phyloP scores from a whole-genome alignment of 2,329 filamentous ascomycete species.

The Exophiala sp. region DNA sequence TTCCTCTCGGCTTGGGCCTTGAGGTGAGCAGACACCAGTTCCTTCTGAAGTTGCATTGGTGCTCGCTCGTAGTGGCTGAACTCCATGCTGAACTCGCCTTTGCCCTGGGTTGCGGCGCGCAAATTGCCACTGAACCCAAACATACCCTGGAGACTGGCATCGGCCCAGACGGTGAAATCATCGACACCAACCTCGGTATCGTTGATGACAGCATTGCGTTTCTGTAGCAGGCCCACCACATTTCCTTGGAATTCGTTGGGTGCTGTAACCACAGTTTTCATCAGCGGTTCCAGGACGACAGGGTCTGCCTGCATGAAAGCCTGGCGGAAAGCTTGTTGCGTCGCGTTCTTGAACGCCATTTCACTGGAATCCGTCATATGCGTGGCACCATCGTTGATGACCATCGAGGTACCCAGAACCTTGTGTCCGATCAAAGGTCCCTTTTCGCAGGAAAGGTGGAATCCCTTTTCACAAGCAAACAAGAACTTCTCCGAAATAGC shows the following conservation, averaged over 20 bases:
- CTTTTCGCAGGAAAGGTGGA: slow-evolving; percentile 72
- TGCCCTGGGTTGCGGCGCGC: slow-evolving; percentile 89
- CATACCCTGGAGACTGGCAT: slow-evolving; percentile 94
- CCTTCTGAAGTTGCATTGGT: slow-evolving; percentile 79
- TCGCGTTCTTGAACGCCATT: slow-evolving; percentile 89
- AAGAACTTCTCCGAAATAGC: slow-evolving; percentile 94
- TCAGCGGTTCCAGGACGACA: slow-evolving; percentile 85
- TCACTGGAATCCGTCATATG: slow-evolving; percentile 98
- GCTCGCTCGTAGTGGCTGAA: slow-evolving; percentile 93
- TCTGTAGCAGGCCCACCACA: slow-evolving; percentile 91
- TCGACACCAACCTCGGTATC: slow-evolving; percentile 92
- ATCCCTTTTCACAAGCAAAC: slow-evolving; percentile 90
- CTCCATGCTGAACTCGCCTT: slow-evolving; percentile 98
- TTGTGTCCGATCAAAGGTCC: slow-evolving; percentile 89
- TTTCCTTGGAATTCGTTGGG: slow-evolving; percentile 97
- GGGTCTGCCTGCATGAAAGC: slow-evolving; percentile 76
- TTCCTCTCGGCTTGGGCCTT: slow-evolving; percentile 61
- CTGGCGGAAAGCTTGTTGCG: slow-evolving; percentile 94
- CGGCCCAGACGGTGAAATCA: slow-evolving; percentile 86
- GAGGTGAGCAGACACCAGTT: slow-evolving; percentile 61
- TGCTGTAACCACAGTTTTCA: slow-evolving; percentile 96
- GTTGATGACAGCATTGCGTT: slow-evolving; percentile 88
- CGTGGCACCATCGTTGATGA: slow-evolving; percentile 91
- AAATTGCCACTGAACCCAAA: slow-evolving; percentile 93
- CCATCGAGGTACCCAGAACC: slow-evolving; percentile 83